Evolutionary conservation across 2,329 filamentous ascomycete genomes (phyloP), one percentile per base, ranked within the genome.

Genomic region (Colletotrichum euphorbiae): DNA sequence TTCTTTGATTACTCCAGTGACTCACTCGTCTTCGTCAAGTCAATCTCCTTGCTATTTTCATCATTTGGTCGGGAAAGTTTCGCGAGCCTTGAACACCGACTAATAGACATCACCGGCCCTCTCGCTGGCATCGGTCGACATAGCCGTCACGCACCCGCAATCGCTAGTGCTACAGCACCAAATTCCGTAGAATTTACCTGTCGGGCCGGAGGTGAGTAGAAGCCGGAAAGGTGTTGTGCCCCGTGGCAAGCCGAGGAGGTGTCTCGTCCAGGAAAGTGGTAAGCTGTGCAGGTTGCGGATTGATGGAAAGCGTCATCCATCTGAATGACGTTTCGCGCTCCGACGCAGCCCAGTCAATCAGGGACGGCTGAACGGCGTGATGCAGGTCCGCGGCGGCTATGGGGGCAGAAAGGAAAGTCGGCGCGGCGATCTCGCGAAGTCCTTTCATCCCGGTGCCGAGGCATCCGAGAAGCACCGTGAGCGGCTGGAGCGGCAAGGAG

Each of bases 341-440:
- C 54, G 62, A 56, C 54, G 62, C 42, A 33, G 48, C 45, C 46
- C 42, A 33, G 48, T 50, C 46, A 60, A 59, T 59, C 55, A 65
- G 54, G 54, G 42, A 68, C 42, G 36, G 33, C 33, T 54, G 55
- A 42, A 55, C 52, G 42, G 48, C 55, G 45, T 40, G 46, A 69
- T 69, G 61, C 62, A 69, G 61, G 66, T 66, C 66, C 61, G 48
- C 48, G 24, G 51, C 24, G 55, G 48, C 17, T 12, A 24, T 51
- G 45, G 57, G 57, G 19, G 46, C 36, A 33, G 17, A 45, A 60
- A 40, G 48, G 28, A 50, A 60, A 55, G 21, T 7, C 55, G 46
- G 48, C 24, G 17, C n/a, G 65, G 46, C 55, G 61, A 60, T 66
- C 66, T 42, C 51, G 24, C 3, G 36, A 43, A 60, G 8, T 19